Conservation (phyloP, 257 asterid species). For the Knoxia roxburghii region DNA sequence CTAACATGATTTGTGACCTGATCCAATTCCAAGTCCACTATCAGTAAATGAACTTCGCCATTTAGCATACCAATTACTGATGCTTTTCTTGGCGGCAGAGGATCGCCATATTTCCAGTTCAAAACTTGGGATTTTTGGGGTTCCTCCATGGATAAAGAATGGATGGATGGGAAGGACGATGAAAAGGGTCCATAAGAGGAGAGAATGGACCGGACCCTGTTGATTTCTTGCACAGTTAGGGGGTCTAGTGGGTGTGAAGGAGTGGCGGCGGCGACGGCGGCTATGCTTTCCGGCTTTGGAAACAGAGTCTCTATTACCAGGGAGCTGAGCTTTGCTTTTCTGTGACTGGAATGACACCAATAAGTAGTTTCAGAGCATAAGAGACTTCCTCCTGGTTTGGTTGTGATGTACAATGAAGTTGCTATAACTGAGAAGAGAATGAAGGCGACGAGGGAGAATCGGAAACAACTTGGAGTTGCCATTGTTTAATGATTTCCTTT, state of each 20-base stretch:
- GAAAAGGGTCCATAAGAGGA: constrained; percentile 32
- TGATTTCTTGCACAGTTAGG: constrained; percentile 52
- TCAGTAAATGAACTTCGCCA: constrained; percentile 46
- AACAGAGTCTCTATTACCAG: neutral
- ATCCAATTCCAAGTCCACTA: constrained; percentile 53
- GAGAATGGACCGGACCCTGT: constrained; percentile 30
- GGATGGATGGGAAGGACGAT: constrained; percentile 39
- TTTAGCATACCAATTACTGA: constrained; percentile 46
- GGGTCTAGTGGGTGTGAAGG: constrained; percentile 79
- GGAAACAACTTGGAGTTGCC: neutral
- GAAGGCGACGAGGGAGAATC: neutral
- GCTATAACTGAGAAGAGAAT: constrained; percentile 2
- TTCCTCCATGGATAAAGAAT: constrained; percentile 55
- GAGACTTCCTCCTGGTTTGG: neutral
- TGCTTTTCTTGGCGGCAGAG: constrained; percentile 50
- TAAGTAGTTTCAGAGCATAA: neutral
- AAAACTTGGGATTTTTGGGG: constrained; percentile 54
- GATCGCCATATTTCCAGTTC: constrained; percentile 43
- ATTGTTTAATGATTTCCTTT: neutral
- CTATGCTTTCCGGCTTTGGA: constrained; percentile 3
- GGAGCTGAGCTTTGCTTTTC: constrained; percentile 9
- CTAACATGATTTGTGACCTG: constrained; percentile 38
- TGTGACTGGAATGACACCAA: neutral
- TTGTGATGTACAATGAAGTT: constrained; percentile 3
- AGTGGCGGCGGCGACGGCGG: constrained; percentile 11